Evolutionary conservation across 169 alveolate species (phyloP).

Genomic region (Plasmodium blacklocki): DNA sequence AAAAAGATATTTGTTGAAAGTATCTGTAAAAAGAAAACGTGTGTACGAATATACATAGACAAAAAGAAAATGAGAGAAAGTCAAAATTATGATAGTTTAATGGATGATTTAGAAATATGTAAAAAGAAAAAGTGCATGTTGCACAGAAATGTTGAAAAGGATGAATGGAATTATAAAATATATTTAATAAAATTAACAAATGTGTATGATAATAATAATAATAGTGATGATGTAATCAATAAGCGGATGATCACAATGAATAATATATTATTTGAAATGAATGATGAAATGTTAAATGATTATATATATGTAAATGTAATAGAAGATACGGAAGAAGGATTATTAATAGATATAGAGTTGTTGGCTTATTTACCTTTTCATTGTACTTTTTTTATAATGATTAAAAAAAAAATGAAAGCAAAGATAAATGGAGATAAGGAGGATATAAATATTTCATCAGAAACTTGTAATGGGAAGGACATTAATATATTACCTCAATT

Average conservation of each 20-base stretch:
- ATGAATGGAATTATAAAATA: constrained; percentile 47
- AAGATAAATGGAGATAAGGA: neutral
- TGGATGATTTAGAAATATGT: constrained; percentile 10
- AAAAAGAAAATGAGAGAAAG: constrained; percentile 27
- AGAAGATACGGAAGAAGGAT: constrained; percentile 17
- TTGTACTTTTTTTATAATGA: constrained; percentile 40
- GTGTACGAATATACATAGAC: constrained; percentile 31
- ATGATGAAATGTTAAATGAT: constrained; percentile 38
- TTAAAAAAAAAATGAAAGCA: constrained; percentile 3
- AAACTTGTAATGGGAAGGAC: too few relatives aligned
- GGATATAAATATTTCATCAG: neutral
- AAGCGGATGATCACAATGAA: constrained; percentile 3
- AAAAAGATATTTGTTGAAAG: constrained; percentile 43
- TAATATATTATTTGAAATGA: constrained; percentile 34
- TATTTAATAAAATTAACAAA: constrained; percentile 48
- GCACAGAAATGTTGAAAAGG: constrained; percentile 45
- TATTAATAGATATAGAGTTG: constrained; percentile 30
- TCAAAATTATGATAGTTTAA: constrained; percentile 4
- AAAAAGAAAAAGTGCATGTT: neutral
- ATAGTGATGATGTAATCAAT: neutral
- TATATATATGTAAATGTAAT: constrained; percentile 33
- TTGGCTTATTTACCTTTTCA: constrained; percentile 64
- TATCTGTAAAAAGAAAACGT: constrained; percentile 27
- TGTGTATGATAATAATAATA: neutral
- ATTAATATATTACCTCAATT: too few relatives aligned